phyloP scores from a whole-genome alignment of 768 basidiomycete genomes.

The Trametes elegans region DNA sequence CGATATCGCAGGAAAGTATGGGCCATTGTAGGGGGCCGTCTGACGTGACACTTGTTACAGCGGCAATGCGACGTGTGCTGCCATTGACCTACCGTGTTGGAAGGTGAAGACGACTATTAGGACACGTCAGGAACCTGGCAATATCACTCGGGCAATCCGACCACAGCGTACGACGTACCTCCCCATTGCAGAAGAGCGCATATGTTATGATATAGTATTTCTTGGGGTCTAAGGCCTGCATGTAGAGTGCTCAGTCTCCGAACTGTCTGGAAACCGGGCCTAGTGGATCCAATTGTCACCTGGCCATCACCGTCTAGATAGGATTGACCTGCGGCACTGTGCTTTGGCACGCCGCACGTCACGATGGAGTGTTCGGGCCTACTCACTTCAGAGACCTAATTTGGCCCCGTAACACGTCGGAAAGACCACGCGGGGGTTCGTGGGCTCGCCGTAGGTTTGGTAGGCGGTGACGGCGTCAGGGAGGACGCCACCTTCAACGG shows the following conservation, averaged over 20 bases:
- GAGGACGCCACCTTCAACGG: slow-evolving; percentile 24
- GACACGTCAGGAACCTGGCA: neutral
- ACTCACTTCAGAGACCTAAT: slow-evolving; percentile 21
- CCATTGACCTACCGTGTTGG: slow-evolving; percentile 25
- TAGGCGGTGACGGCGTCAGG: slow-evolving; percentile 28
- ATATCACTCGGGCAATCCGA: too few relatives aligned
- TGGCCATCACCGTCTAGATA: slow-evolving; percentile 26
- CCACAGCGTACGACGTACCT: slow-evolving; percentile 22
- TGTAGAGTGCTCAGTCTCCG: neutral
- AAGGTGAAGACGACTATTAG: slow-evolving; percentile 28
- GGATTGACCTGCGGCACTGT: slow-evolving; percentile 13
- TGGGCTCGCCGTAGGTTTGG: slow-evolving; percentile 25
- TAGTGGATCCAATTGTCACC: neutral
- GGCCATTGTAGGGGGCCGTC: slow-evolving; percentile 33
- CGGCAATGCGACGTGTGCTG: neutral
- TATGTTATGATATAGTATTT: slow-evolving; percentile 31
- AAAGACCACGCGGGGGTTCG: slow-evolving; percentile 28
- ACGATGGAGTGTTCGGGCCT: neutral
- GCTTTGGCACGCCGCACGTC: neutral
- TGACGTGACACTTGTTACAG: slow-evolving; percentile 5
- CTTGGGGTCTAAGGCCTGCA: slow-evolving; percentile 24
- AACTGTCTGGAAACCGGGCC: neutral
- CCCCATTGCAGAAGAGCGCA: slow-evolving; percentile 31
- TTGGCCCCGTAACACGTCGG: slow-evolving; percentile 29
- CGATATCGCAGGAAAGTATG: slow-evolving; percentile 31